A percentile compares a stretch with the other conserved stretches of the same genome.
These are phyloP conservation scores for Fusarium bulbicola DNA, from an alignment of 2,329 filamentous ascomycete species.

Conservation along the genomic window DNA sequence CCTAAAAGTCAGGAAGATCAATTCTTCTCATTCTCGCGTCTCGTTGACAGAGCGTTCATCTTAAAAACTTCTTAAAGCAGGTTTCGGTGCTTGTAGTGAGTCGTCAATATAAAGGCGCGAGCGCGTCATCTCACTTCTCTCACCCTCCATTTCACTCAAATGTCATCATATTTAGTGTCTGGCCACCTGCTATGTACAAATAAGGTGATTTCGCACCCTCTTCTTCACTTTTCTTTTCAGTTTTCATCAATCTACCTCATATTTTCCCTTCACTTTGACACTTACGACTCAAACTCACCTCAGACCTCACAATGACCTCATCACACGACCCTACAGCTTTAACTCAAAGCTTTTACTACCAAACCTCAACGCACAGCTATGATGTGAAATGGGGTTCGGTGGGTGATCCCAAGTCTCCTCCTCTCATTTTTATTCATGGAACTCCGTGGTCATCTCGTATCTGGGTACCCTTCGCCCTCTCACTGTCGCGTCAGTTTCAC, in stretches of 20 bases:
- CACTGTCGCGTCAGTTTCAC: conserved; percentile 47
- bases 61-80: background rate
- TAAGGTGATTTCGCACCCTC: fast-evolving
- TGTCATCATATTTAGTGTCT: background rate
- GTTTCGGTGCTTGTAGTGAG: too few species aligned
- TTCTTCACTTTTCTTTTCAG: fast-evolving
- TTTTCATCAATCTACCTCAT: fast-evolving
- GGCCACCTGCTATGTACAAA: background rate
- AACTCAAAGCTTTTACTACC: conserved; percentile 44
- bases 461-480: conserved; percentile 48
- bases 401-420: conserved; percentile 42
- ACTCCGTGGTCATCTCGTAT: conserved; percentile 57
- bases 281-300: background rate
- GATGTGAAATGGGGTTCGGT: conserved; percentile 47
- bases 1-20: too few species aligned
- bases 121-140: background rate
- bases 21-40: background rate
- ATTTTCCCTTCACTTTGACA: background rate
- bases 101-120: conserved; percentile 15
- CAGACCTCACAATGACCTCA: conserved; percentile 5
- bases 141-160: background rate
- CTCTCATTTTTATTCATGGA: conserved; percentile 56
- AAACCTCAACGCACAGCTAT: conserved; percentile 41
- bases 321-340: conserved; percentile 15
- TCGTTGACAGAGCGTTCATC: background rate